Evolutionary conservation across 345 rosid genomes (phyloP), one percentile per base, ranked within the genome.

Genomic region (Moricandia moricandioides): DNA sequence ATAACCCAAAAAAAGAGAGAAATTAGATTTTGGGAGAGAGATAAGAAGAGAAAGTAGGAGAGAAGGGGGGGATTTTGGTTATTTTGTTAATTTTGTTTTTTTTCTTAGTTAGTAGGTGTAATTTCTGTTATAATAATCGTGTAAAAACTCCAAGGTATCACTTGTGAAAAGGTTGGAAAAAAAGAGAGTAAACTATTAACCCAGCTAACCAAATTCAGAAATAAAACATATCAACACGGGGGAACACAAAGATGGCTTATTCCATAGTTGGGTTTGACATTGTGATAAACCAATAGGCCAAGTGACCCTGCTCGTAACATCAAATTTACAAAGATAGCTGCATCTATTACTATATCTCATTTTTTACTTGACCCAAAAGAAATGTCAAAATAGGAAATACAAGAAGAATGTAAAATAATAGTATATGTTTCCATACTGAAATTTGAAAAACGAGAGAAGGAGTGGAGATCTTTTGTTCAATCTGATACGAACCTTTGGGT

Each of bases 401-500:
- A 54, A 49, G 29, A 51, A 16, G 45, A 13, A 26, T 31, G 18
- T 5, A 47, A 75, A 45, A 30, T 18, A 68, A 40, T 47, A 56
- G 8, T 34, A 39, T 34, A 43, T 58, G 54, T 75, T 51, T 75
- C 31, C 40, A 51, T 7, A 51, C 24, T 16, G 31, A 16, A 14
- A 21, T 2, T 21, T 21, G 2, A 21, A 16, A 16, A n/a, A 29
- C 60, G 24, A 56, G 9, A 56, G 8, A 10, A 16, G 3, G 66
- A 66, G 51, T 47, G 67, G 6, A 37, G 51, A 74, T 74, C 60
- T 57, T 67, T 51, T 51, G 62, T 75, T 49, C 54, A 16, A 5
- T 13, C 37, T 49, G 68, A 75, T 68, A 75, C 73, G 63, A 68
- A 62, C 55, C 69, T 67, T 47, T 49, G n/a, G 52, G 52, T 45